A percentile compares a stretch with the other conserved stretches of the same genome.
phyloP scores from a whole-genome alignment of 352 stramenopile species.

The Pythium utonaiense region DNA sequence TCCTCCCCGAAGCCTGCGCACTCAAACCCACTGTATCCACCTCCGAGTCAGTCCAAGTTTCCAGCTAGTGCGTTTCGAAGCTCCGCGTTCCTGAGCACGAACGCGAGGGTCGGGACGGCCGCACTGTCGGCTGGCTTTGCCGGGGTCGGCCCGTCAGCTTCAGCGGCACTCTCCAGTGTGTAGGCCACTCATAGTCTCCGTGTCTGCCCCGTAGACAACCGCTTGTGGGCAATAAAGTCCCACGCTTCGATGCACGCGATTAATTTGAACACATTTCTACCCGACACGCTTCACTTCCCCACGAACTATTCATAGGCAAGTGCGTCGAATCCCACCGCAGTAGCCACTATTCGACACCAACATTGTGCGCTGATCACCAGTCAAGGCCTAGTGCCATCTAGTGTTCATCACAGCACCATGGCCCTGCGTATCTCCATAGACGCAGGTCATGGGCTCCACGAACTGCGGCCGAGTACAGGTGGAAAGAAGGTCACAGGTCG shows the following conservation, averaged over 20 bases:
- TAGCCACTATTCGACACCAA: too few species aligned
- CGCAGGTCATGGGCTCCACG: neutral
- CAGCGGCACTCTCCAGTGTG: conserved; percentile 14
- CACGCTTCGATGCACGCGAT: neutral
- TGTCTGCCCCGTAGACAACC: neutral
- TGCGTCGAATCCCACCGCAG: neutral
- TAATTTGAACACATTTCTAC: neutral
- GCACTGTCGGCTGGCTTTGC: conserved; percentile 22
- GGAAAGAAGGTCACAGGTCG: neutral
- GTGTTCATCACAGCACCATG: conserved; percentile 2
- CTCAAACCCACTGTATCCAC: conserved; percentile 15
- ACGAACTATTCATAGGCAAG: neutral
- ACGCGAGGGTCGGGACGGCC: conserved; percentile 12
- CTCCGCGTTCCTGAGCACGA: conserved; percentile 20
- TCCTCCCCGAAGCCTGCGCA: conserved; percentile 3
- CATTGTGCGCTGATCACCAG: neutral
- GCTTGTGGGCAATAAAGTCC: neutral
- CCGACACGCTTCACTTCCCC: neutral
- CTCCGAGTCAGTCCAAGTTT: conserved; percentile 36
- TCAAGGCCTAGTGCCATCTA: neutral
- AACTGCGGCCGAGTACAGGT: conserved; percentile 8
- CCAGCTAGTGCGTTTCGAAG: conserved; percentile 32
- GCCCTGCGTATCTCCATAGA: conserved; percentile 7
- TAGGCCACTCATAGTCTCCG: neutral
- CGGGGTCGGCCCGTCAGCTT: conserved; percentile 10